Evolutionary conservation across 805 yeast species (phyloP).

Genomic region (Ogataea pilisensis): DNA sequence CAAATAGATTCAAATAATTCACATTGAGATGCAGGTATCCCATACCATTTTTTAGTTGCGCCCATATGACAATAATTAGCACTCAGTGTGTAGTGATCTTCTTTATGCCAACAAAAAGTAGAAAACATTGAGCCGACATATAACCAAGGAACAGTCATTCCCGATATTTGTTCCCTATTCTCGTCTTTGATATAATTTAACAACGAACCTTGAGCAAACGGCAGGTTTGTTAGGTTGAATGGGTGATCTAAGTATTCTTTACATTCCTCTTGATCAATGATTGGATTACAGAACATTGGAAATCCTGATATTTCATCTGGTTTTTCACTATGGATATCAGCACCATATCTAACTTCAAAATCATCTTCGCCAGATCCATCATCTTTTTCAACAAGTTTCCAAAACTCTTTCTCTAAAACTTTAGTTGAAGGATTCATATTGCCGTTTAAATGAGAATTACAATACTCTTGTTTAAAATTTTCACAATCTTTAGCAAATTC

Average conservation of each 20-base stretch:
- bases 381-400: conserved; percentile 41
- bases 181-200: conserved; percentile 50
- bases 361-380: conserved; percentile 28
- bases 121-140: conserved; percentile 86
- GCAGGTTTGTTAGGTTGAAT: conserved; percentile 72
- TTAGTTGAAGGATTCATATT: conserved; percentile 35
- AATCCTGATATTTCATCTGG: conserved; percentile 74
- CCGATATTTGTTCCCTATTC: conserved; percentile 58
- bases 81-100: conserved; percentile 87
- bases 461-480: conserved; percentile 43
- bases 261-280: conserved; percentile 11
- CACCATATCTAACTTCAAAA: conserved; percentile 73
- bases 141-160: conserved; percentile 95
- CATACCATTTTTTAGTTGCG: conserved; percentile 89
- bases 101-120: conserved; percentile 96
- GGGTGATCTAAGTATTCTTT: conserved; percentile 51
- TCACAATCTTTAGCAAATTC: conserved; percentile 59
- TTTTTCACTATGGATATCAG: conserved; percentile 67
- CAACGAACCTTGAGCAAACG: conserved; percentile 67
- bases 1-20: conserved; percentile 62
- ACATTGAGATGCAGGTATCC: conserved; percentile 70
- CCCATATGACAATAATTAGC: conserved; percentile 93
- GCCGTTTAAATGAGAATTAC: conserved; percentile 30
- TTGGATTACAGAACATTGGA: conserved; percentile 43
- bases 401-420: conserved; percentile 58